phyloP scores from a whole-genome alignment of 2,329 filamentous ascomycete species.

The Orbilia blumenaviensis region DNA sequence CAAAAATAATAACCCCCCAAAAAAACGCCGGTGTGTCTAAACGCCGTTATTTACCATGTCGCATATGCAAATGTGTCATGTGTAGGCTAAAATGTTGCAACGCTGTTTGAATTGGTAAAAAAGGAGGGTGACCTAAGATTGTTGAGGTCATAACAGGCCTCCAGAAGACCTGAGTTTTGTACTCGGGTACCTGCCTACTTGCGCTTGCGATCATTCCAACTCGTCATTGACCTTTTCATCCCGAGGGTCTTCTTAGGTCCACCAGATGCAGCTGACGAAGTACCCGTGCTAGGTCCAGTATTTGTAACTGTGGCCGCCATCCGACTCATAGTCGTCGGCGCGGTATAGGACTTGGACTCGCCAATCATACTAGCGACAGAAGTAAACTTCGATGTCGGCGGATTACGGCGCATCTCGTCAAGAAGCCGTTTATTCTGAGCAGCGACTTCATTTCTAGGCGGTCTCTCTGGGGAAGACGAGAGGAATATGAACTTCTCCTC shows the following conservation, averaged over 20 bases:
- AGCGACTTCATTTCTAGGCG: conserved; percentile 4
- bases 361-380: conserved; percentile 9
- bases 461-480: conserved; percentile 47
- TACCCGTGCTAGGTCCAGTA: not conserved
- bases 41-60: too few species aligned
- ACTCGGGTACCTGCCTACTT: too few species aligned
- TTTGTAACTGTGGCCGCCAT: not conserved
- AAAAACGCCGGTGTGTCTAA: too few species aligned
- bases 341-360: conserved; percentile 5
- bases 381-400: conserved; percentile 24
- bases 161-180: not conserved
- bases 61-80: too few species aligned
- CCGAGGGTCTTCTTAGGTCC: conserved; percentile 64
- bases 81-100: too few species aligned
- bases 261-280: conserved; percentile 24
- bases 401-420: conserved; percentile 26
- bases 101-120: too few species aligned
- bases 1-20: too few species aligned
- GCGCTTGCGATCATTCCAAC: conserved; percentile 61
- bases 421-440: conserved; percentile 17
- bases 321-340: conserved; percentile 39
- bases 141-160: too few species aligned
- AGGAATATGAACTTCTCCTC: conserved; percentile 35
- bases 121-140: too few species aligned
- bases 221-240: conserved; percentile 65